phyloP scores from a whole-genome alignment of 148 eudicot genomes.

The Vaccinium corymbosum region DNA sequence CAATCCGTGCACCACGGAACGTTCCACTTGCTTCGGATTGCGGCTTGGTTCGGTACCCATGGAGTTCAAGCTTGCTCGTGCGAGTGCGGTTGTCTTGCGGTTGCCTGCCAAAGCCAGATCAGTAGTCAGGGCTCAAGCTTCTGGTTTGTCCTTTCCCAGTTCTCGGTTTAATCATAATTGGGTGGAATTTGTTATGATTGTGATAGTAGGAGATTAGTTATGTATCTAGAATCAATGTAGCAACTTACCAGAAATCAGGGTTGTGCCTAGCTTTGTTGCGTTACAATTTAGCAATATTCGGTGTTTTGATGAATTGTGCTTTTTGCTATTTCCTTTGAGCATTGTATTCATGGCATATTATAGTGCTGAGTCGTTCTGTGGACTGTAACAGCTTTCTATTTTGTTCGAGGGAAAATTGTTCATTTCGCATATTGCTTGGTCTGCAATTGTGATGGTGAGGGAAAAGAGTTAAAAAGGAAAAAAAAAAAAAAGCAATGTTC shows the following conservation, averaged over 20 bases:
- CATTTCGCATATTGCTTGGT: background rate
- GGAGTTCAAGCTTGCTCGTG: constrained; percentile 42
- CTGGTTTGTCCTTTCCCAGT: constrained; percentile 35
- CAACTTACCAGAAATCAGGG: background rate
- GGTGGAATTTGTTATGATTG: background rate
- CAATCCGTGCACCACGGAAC: background rate
- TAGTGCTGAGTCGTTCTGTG: background rate
- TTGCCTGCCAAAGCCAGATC: constrained; percentile 61
- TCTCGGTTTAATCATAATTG: background rate
- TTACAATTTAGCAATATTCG: background rate
- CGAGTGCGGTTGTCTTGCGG: constrained; percentile 35
- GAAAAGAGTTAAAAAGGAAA: background rate
- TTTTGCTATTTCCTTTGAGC: background rate
- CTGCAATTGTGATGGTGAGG: background rate
- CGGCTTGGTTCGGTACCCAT: constrained; percentile 30
- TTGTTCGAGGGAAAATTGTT: background rate
- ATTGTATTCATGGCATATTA: background rate
- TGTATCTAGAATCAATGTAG: background rate
- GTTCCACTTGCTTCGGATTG: constrained; percentile 30
- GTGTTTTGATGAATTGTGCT: background rate
- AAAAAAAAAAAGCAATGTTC: background rate
- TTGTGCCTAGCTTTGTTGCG: background rate
- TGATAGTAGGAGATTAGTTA: background rate
- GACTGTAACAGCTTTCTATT: background rate
- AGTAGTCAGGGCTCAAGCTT: constrained; percentile 51